phyloP scores from a whole-genome alignment of 1,284 basidiomycete genomes.

The Omphalotus olearius region DNA sequence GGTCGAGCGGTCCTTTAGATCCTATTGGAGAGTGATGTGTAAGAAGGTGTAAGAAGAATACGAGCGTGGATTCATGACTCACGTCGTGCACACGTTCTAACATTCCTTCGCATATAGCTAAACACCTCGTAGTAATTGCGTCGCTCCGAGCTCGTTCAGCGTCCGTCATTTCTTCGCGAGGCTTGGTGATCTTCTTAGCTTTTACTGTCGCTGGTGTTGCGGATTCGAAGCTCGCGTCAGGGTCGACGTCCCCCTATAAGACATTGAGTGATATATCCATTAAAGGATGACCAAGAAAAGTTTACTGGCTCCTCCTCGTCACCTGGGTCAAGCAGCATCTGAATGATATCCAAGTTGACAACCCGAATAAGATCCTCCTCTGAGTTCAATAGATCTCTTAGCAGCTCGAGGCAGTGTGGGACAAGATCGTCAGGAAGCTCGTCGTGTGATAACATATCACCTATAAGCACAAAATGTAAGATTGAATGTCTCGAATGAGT shows the following conservation, averaged over 20 bases:
- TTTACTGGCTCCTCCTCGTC: neutral
- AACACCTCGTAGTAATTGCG: conserved; percentile 69
- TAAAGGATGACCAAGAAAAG: neutral
- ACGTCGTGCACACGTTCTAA: conserved; percentile 88
- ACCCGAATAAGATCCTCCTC: conserved; percentile 1
- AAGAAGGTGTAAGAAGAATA: neutral
- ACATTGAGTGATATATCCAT: neutral
- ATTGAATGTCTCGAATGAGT: neutral
- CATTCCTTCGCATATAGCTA: conserved; percentile 82
- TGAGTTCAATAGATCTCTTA: neutral
- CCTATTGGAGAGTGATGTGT: conserved; percentile 35
- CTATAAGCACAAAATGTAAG: neutral
- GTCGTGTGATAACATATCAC: neutral
- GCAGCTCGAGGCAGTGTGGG: neutral
- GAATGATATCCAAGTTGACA: neutral
- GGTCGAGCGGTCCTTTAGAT: conserved; percentile 86
- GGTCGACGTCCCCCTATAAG: neutral
- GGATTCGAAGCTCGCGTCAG: conserved; percentile 16
- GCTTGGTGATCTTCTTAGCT: conserved; percentile 25
- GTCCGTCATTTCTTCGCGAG: conserved; percentile 40
- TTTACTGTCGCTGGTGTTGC: conserved; percentile 23
- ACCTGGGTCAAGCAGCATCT: neutral
- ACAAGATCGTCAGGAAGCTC: conserved; percentile 1
- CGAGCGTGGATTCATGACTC: conserved; percentile 24
- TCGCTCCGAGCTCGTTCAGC: conserved; percentile 58